phyloP scores from a whole-genome alignment of 768 basidiomycete species.

The Tulasnella sp. region DNA sequence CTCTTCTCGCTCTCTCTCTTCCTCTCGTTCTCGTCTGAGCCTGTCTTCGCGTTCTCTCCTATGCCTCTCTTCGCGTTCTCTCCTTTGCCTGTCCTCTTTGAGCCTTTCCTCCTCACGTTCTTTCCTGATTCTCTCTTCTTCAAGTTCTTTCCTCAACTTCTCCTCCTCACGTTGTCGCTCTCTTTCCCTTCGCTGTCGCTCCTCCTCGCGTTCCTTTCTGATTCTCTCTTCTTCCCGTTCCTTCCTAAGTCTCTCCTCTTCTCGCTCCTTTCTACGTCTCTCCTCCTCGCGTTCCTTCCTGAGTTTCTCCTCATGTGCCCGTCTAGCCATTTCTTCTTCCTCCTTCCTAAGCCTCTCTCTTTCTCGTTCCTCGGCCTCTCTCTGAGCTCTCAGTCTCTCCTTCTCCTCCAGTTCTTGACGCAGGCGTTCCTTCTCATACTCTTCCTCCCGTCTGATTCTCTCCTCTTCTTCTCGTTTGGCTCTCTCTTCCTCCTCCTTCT shows the following conservation, averaged over 20 bases:
- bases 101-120: no score
- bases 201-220: no score
- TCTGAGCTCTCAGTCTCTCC: no score
- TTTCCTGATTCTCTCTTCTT: no score
- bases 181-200: no score
- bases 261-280: no score
- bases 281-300: slow-evolving; percentile 4
- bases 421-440: neutral
- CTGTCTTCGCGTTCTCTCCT: neutral
- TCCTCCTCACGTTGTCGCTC: neutral
- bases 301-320: neutral
- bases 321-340: neutral
- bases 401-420: no score
- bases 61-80: neutral
- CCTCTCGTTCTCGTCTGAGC: neutral
- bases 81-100: neutral
- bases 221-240: no score
- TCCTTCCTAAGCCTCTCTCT: neutral
- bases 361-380: slow-evolving; percentile 8
- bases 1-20: slow-evolving; percentile 1
- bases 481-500: neutral
- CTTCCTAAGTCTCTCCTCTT: no score
- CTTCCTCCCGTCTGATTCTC: neutral
- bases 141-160: no score
- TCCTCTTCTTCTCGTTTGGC: neutral